Percentiles rank a stretch among this genome's conserved stretches.
These are phyloP conservation scores for Triticum dicoccoides DNA, from an alignment of 176 grass and related monocot genomes.

Conservation along the genomic window DNA sequence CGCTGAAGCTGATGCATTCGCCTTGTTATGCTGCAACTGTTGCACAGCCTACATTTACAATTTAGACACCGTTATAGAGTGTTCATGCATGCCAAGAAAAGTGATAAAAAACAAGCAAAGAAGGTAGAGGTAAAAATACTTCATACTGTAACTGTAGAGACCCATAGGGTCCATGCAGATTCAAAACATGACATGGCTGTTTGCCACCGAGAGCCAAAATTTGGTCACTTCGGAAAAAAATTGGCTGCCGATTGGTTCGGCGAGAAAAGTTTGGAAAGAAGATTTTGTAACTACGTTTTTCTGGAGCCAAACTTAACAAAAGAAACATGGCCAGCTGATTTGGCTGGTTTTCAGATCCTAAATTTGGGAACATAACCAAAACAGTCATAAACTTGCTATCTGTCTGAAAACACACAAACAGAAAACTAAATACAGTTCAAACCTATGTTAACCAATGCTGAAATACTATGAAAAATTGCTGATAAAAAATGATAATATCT, in stretches of 20 bases:
- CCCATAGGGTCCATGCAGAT: background rate
- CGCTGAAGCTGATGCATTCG: constrained; percentile 35
- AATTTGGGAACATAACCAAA: background rate
- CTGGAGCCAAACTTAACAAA: background rate
- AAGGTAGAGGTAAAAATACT: background rate
- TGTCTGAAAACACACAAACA: background rate
- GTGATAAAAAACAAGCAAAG: background rate
- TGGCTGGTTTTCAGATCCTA: background rate
- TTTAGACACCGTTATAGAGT: constrained; percentile 8
- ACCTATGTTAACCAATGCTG: background rate
- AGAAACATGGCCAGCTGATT: background rate
- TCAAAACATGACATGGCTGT: background rate
- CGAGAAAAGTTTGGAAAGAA: background rate
- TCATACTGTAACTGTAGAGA: background rate
- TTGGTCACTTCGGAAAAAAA: background rate
- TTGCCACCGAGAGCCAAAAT: background rate
- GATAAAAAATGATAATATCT: background rate
- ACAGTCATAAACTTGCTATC: background rate
- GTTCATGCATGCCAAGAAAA: background rate
- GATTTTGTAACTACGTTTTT: background rate
- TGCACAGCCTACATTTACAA: constrained; percentile 74
- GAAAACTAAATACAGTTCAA: background rate
- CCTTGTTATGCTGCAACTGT: constrained; percentile 72
- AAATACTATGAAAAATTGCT: background rate
- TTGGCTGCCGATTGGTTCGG: background rate